Percentiles rank a stretch among this genome's conserved stretches.
Evolutionary conservation across 306 rosid species (phyloP).

Genomic region (Astragalus membranaceus): DNA sequence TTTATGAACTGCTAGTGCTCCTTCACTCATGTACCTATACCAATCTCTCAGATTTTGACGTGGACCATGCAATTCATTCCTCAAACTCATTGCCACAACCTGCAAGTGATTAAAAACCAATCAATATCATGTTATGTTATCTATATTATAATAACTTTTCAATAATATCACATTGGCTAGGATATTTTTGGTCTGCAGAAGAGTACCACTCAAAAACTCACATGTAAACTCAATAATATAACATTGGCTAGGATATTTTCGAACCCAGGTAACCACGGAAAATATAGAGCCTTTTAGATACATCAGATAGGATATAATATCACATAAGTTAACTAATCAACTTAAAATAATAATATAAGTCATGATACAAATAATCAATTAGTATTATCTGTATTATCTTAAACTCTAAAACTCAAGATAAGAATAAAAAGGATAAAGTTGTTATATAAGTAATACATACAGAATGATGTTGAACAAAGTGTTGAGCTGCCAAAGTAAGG

Average conservation of each 20-base stretch:
- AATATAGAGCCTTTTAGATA: no score
- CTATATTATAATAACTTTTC: no score
- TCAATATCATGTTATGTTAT: neutral
- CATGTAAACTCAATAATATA: no score
- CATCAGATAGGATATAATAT: no score
- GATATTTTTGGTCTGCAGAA: no score
- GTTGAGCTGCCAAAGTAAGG: slow-evolving; percentile 31
- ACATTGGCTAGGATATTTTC: no score
- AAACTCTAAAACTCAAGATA: neutral
- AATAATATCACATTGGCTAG: no score
- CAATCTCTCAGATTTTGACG: slow-evolving; percentile 32
- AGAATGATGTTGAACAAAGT: slow-evolving; percentile 16
- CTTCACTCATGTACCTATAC: slow-evolving; percentile 33
- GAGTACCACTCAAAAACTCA: no score
- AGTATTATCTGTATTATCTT: no score
- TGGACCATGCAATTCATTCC: slow-evolving; percentile 56
- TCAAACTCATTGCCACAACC: slow-evolving; percentile 53
- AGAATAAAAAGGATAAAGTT: neutral
- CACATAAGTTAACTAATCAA: neutral
- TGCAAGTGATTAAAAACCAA: neutral
- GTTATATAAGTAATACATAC: slow-evolving; percentile 14
- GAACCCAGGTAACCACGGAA: no score
- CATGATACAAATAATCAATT: no score
- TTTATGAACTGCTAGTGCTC: slow-evolving; percentile 30
- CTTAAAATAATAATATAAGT: neutral